Evolutionary conservation across 73 alveolate species (phyloP), one percentile per base, ranked within the genome.

Genomic region (Symbiodinium pilosum): DNA sequence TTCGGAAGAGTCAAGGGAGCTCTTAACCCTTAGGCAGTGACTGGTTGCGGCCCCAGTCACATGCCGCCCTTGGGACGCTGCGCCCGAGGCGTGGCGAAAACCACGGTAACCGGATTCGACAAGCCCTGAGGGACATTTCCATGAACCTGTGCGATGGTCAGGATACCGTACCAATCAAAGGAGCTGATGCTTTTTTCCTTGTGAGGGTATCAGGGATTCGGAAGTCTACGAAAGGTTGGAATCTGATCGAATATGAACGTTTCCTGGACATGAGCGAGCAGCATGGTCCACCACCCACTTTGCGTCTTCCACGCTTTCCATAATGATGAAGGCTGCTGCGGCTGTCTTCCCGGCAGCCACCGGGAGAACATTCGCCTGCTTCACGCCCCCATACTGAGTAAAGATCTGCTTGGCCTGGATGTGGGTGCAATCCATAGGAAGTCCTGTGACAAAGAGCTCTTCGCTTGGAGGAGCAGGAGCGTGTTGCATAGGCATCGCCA

Each of bases 291-390:
- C 88, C n/a, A 91, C 77, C 96, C 96, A 91, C 96, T 44, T 40
- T 38, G 96, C 96, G 43, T 91, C 96, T 0, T 91, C 96, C 51
- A 91, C 81, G 24, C 88, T 42, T n/a, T 91, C 88, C 96, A 91
- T 68, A 75, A 91, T 91, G 28, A 91, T 83, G 42, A 91, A 91
- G 38, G 88, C 96, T 7, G 96, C 96, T 30, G 87, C 96, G 18
- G 96, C 96, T 11, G 51, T 91, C 75, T 91, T 91, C 39, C 96
- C 96, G 9, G 96, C 87, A 16, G 96, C 96, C 20, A 91, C 96
- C 38, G 96, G 96, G 75, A 91, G 54, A 38, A 91, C 96, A 2
- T 84, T 91, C 52, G 77, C 96, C 32, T 91, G 52, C 87, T 91
- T 91, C 81, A 91, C 96, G 26, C 88, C 43, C 88, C 96, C 96